These are phyloP conservation scores for Toxicodendron radicans DNA, from an alignment of 345 rosid genomes.

Conservation along the genomic window DNA sequence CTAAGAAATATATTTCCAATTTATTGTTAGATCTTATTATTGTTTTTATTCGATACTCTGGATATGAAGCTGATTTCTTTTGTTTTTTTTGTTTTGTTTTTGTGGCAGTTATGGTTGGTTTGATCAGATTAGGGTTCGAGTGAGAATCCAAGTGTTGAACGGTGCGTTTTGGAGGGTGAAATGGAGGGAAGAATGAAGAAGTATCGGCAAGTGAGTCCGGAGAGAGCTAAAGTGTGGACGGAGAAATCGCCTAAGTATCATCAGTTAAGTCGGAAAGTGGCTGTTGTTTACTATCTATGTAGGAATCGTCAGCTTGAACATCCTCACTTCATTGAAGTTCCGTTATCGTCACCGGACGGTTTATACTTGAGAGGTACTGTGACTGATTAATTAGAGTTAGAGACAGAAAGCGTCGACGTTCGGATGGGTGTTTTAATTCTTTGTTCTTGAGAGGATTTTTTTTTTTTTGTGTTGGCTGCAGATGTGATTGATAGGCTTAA, in stretches of 20 bases:
- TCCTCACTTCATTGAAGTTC: constrained; percentile 96
- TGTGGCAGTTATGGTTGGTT: neutral
- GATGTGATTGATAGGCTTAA: constrained; percentile 89
- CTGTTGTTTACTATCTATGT: constrained; percentile 86
- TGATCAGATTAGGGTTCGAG: constrained; percentile 17
- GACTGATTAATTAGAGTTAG: neutral
- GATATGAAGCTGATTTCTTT: too few species aligned
- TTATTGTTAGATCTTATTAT: neutral
- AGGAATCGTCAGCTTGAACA: constrained; percentile 97
- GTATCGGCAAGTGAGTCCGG: constrained; percentile 83
- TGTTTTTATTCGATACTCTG: too few species aligned
- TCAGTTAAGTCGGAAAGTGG: constrained; percentile 68
- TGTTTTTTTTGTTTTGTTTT: too few species aligned
- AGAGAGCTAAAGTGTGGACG: constrained; percentile 92
- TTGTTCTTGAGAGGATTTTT: constrained; percentile 3
- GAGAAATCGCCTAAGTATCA: constrained; percentile 90
- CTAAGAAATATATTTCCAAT: too few species aligned
- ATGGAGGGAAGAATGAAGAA: constrained; percentile 84
- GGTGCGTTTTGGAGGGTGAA: constrained; percentile 13
- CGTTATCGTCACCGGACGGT: constrained; percentile 67
- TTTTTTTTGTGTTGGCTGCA: constrained; percentile 19
- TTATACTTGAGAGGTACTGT: constrained; percentile 74
- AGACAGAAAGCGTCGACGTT: neutral
- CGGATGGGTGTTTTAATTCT: neutral
- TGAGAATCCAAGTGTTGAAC: neutral